Conservation (phyloP, 768 basidiomycete genomes). For the Heimioporus sp. region DNA sequence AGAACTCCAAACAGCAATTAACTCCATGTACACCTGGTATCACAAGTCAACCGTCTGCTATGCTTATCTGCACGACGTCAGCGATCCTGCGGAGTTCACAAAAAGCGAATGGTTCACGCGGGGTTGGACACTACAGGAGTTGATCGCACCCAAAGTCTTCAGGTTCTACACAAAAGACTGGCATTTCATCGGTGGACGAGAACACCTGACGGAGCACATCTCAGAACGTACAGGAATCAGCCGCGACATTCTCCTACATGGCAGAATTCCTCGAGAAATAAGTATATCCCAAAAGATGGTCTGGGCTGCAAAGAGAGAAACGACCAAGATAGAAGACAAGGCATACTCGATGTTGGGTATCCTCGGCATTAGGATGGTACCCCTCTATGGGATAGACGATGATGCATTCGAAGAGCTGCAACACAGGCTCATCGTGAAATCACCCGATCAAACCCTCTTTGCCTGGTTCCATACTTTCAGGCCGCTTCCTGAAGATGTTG, state of each 20-base stretch:
- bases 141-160: constrained; percentile 27
- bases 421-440: constrained; percentile 17
- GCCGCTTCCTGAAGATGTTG: constrained; percentile 6
- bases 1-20: constrained; percentile 30
- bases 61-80: constrained; percentile 27
- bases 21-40: constrained; percentile 36
- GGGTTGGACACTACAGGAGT: constrained; percentile 32
- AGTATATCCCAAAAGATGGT: constrained; percentile 25
- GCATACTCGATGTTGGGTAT: constrained; percentile 32
- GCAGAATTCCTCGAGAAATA: constrained; percentile 6
- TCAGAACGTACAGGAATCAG: constrained; percentile 14
- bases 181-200: constrained; percentile 15
- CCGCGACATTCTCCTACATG: constrained; percentile 11
- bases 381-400: constrained; percentile 25
- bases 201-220: constrained; percentile 12
- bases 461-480: constrained; percentile 19
- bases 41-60: constrained; percentile 23
- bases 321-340: constrained; percentile 25
- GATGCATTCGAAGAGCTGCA: constrained; percentile 27
- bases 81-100: constrained; percentile 9
- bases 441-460: constrained; percentile 26
- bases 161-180: constrained; percentile 29
- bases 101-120: constrained; percentile 31
- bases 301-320: constrained; percentile 27
- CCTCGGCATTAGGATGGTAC: constrained; percentile 16